These are phyloP conservation scores for Fusarium poae DNA, from an alignment of 2,329 filamentous ascomycete species.

Conservation along the genomic window DNA sequence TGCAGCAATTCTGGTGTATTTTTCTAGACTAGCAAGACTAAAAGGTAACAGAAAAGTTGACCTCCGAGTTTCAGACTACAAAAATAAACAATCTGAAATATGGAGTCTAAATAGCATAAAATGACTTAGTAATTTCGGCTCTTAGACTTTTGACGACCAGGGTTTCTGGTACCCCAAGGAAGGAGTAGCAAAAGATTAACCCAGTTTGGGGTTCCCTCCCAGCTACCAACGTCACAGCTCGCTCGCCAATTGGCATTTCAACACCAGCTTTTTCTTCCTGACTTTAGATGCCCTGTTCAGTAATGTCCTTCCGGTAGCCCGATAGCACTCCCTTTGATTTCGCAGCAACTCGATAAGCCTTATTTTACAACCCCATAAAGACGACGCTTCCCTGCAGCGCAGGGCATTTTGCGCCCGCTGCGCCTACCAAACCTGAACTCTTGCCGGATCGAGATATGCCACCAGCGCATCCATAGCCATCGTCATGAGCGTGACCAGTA, in stretches of 20 bases:
- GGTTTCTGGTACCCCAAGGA: background rate
- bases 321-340: conserved; percentile 13
- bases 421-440: conserved; percentile 31
- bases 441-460: conserved; percentile 53
- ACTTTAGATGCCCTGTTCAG: conserved; percentile 20
- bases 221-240: conserved; percentile 43
- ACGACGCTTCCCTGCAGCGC: conserved; percentile 23
- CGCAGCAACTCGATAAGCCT: conserved; percentile 13
- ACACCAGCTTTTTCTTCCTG: conserved; percentile 32
- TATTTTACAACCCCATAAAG: conserved; percentile 9
- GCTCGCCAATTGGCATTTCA: conserved; percentile 41
- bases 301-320: conserved; percentile 45
- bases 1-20: conserved; percentile 29
- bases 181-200: conserved; percentile 32
- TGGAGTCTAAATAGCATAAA: background rate
- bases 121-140: background rate
- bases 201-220: conserved; percentile 36
- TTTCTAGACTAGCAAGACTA: conserved; percentile 37
- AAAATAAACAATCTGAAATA: background rate
- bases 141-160: background rate
- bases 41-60: background rate
- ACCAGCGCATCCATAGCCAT: conserved; percentile 38
- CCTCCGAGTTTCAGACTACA: background rate
- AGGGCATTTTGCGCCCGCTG: conserved; percentile 29
- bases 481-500: conserved; percentile 60